phyloP scores from a whole-genome alignment of 257 asterid genomes.

The Hygrophila difformis region DNA sequence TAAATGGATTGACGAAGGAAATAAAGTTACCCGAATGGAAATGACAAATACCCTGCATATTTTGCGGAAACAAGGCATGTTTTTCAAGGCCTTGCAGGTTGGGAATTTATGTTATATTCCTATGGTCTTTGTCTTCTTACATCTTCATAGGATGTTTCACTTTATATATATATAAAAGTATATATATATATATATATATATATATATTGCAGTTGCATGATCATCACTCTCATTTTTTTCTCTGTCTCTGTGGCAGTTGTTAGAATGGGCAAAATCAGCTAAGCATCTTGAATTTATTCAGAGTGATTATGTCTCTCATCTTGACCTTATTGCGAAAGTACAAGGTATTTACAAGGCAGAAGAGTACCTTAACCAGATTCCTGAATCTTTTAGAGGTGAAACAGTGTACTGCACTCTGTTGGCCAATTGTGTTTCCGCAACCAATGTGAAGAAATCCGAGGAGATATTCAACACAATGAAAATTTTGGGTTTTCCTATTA shows the following conservation, averaged over 20 bases:
- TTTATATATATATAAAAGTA: too few relatives aligned
- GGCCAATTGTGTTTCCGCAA: constrained; percentile 37
- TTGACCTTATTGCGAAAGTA: constrained; percentile 68
- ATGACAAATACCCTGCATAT: constrained; percentile 22
- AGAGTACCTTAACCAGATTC: constrained; percentile 39
- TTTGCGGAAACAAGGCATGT: constrained; percentile 41
- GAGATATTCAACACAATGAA: constrained; percentile 65
- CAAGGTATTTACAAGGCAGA: constrained; percentile 52
- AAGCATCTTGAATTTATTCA: constrained; percentile 36
- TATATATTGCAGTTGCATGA: too few relatives aligned
- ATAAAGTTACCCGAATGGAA: constrained; percentile 40
- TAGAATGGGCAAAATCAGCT: constrained; percentile 50
- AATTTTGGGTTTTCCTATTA: constrained; percentile 31
- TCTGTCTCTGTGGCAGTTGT: too few relatives aligned
- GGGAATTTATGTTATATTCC: too few relatives aligned
- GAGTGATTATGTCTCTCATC: constrained; percentile 41
- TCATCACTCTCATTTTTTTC: too few relatives aligned
- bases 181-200: too few relatives aligned
- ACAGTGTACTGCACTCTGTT: constrained; percentile 49
- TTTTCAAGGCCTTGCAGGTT: constrained; percentile 56
- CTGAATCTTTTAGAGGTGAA: constrained; percentile 55
- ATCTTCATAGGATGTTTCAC: too few relatives aligned
- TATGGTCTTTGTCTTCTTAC: constrained; percentile 30
- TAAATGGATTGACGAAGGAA: constrained; percentile 67
- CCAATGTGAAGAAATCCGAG: constrained; percentile 43